Evolutionary conservation across 2,329 filamentous ascomycete genomes (phyloP), one percentile per base, ranked within the genome.

Genomic region (Alternaria ethzedia): DNA sequence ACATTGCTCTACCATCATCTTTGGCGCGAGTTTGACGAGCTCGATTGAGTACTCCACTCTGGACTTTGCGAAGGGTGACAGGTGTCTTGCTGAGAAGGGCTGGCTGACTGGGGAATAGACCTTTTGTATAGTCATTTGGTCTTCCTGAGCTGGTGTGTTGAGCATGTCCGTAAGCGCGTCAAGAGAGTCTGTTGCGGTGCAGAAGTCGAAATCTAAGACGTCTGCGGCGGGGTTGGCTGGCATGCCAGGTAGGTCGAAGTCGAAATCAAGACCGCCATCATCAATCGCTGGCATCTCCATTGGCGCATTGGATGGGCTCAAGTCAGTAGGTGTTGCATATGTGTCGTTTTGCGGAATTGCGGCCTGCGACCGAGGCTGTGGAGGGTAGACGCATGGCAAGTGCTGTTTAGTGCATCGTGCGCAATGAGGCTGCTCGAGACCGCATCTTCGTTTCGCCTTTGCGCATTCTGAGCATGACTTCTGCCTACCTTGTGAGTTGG

Each of bases 401-500:
- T 78, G 75, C 26, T 86, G 82, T 59, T 83, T 82, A 0, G 76
- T 72, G 70, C 87, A 89, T 46, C 87, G 82, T 15, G 82, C 75
- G 68, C 87, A 90, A 12, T 81, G 71, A 2, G 87, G 87, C 13
- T 82, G 71, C 17, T 80, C 81, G 41, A 85, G 82, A 66, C 87
- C 85, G 72, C 87, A 89, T 51, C 84, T 84, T 13, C 87, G 82
- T 74, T 89, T 89, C 23, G 86, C 83, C 68, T 83, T 84, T 51
- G 83, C 86, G 77, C 87, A 89, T 25, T 84, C 83, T 4, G 82
- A 78, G 69, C 87, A 89, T 4, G 87, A 86, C 75, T 87, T 89
- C 50, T 86, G 84, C 23, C 77, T 59, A 6, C 75, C 71, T 49
- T 78, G 72, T 11, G 65, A 5, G 21, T 77, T 78, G 12, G 30